A percentile compares a stretch with the other conserved stretches of the same genome.
These are phyloP conservation scores for Coniochaeta ligniaria DNA, from an alignment of 2,329 filamentous ascomycete species.

Conservation along the genomic window DNA sequence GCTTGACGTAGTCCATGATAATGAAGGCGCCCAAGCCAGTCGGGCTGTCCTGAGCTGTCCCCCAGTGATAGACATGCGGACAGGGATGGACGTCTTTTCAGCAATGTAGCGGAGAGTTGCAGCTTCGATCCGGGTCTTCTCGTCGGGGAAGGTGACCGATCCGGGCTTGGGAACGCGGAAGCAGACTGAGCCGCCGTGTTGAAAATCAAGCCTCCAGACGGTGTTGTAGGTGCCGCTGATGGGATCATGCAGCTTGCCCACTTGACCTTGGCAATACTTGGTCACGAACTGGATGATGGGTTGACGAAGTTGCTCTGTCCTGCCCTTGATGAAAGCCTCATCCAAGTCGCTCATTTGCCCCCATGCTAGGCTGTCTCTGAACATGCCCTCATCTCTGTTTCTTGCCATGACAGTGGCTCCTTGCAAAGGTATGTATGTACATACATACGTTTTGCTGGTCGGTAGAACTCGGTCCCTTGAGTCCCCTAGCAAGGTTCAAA, in stretches of 20 bases:
- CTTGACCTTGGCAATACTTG: not conserved
- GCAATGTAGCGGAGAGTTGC: constrained; percentile 24
- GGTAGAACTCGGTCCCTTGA: no score
- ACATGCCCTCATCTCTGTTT: not conserved
- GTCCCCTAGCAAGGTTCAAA: no score
- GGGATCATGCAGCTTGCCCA: not conserved
- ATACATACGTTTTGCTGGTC: no score
- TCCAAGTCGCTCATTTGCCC: not conserved
- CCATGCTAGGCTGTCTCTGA: not conserved
- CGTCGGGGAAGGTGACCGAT: constrained; percentile 19
- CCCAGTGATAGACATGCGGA: constrained; percentile 20
- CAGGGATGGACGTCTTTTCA: constrained; percentile 20
- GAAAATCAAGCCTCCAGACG: constrained; percentile 5
- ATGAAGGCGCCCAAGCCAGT: constrained; percentile 26
- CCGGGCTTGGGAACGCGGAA: constrained; percentile 4
- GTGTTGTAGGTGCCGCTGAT: constrained; percentile 6
- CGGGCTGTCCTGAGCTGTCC: constrained; percentile 20
- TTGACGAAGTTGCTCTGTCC: not conserved
- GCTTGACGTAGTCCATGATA: constrained; percentile 23
- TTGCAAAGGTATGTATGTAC: no score
- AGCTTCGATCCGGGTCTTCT: constrained; percentile 27
- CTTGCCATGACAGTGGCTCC: not conserved
- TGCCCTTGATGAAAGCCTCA: no score
- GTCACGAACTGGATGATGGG: not conserved
- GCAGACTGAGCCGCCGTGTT: not conserved